Conservation (phyloP, 345 rosid species). For the Cardamine occulta region DNA sequence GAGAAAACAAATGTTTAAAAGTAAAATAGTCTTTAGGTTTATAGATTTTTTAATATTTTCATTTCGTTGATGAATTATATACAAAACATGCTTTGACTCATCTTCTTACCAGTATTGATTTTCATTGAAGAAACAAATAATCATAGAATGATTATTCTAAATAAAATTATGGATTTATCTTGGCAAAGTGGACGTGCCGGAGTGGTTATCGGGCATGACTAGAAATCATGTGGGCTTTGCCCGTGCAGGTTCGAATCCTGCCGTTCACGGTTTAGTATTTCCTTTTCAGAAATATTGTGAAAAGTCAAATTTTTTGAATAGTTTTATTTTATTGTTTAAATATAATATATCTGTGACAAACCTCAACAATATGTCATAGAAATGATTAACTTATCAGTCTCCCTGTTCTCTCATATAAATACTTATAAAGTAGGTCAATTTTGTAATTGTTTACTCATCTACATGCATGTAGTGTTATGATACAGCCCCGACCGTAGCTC, state of each 20-base stretch:
- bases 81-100: too few relatives aligned
- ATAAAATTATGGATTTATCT: too few relatives aligned
- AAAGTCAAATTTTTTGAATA: too few relatives aligned
- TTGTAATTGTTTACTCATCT: neutral
- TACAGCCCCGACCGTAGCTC: slow-evolving; percentile 76
- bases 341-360: too few relatives aligned
- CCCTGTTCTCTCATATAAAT: neutral
- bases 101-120: too few relatives aligned
- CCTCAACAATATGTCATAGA: neutral
- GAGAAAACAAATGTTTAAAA: too few relatives aligned
- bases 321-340: too few relatives aligned
- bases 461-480: too few relatives aligned
- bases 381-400: neutral
- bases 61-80: too few relatives aligned
- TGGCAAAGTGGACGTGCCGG: slow-evolving; percentile 86
- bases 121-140: too few relatives aligned
- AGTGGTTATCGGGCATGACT: slow-evolving; percentile 82
- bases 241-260: slow-evolving; percentile 94
- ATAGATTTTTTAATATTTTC: too few relatives aligned
- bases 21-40: neutral
- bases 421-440: neutral
- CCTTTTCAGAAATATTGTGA: neutral
- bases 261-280: slow-evolving; percentile 29
- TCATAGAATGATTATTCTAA: too few relatives aligned
- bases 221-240: slow-evolving; percentile 84